Evolutionary conservation across 1,284 basidiomycete genomes (phyloP).

Genomic region (Melampsora abietis-canadensis): DNA sequence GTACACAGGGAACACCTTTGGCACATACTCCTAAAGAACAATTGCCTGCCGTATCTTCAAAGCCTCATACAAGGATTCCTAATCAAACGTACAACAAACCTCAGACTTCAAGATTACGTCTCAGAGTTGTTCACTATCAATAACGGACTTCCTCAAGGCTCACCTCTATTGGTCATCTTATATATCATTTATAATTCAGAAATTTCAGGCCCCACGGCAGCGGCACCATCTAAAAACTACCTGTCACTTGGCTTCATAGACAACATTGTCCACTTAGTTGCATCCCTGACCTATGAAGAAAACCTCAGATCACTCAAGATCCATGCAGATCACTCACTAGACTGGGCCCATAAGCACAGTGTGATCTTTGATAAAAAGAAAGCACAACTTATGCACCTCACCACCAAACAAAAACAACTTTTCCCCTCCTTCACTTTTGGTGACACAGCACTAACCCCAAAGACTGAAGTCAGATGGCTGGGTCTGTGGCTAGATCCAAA

Average conservation of each 20-base stretch:
- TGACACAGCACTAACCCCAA: too few relatives aligned
- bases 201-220: too few relatives aligned
- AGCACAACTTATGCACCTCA: slow-evolving; percentile 3
- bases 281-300: neutral
- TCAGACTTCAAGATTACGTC: neutral
- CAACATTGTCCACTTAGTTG: slow-evolving; percentile 6
- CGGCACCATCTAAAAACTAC: too few relatives aligned
- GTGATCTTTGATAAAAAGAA: slow-evolving; percentile 2
- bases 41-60: neutral
- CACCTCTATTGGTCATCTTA: slow-evolving; percentile 2
- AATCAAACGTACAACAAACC: neutral
- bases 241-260: slow-evolving; percentile 12
- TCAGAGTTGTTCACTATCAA: neutral
- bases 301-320: neutral
- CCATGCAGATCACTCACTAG: neutral
- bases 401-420: neutral
- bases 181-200: slow-evolving; percentile 20
- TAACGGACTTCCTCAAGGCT: slow-evolving; percentile 14
- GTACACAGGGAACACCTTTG: neutral
- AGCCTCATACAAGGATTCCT: neutral
- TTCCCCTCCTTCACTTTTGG: too few relatives aligned
- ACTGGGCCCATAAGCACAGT: neutral
- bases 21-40: neutral
- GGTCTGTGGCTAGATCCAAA: neutral
- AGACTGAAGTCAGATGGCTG: neutral